These are phyloP conservation scores for Mortierella hygrophila DNA, from an alignment of 192 early-diverging fungal genomes.

Conservation along the genomic window DNA sequence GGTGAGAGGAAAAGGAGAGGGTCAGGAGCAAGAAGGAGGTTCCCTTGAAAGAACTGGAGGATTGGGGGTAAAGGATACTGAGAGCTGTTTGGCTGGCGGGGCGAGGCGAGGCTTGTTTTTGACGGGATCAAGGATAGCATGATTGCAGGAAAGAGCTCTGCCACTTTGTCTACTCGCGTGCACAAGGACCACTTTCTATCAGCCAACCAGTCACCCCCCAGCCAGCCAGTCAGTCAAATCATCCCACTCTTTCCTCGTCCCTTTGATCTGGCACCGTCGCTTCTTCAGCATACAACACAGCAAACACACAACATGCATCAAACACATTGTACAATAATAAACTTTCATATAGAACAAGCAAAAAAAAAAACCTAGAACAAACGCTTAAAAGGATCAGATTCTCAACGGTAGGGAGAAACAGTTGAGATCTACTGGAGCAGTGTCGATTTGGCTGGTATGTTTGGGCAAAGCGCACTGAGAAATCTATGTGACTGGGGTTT, in stretches of 20 bases:
- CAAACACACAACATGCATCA: neutral
- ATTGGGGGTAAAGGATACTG: too few relatives aligned
- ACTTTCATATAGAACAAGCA: neutral
- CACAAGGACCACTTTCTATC: neutral
- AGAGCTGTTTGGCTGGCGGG: too few relatives aligned
- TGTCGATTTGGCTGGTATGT: neutral
- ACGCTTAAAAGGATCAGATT: neutral
- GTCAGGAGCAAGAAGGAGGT: too few relatives aligned
- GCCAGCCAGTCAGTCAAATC: neutral
- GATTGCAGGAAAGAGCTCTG: neutral
- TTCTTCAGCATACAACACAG: neutral
- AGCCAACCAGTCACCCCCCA: neutral
- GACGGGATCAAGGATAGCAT: too few relatives aligned
- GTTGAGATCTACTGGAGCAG: too few relatives aligned
- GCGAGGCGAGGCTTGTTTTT: too few relatives aligned
- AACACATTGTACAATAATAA: neutral
- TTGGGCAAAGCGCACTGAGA: neutral
- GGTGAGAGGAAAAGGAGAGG: too few relatives aligned
- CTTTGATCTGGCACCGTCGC: too few relatives aligned
- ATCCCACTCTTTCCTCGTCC: neutral
- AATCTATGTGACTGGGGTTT: neutral
- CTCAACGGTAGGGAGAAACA: neutral
- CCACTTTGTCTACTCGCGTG: neutral
- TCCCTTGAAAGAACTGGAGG: too few relatives aligned
- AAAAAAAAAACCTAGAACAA: neutral